Percentiles rank a stretch among this genome's conserved stretches.
These are phyloP conservation scores for Cornus suecica DNA, from an alignment of 148 eudicot species.

Conservation along the genomic window DNA sequence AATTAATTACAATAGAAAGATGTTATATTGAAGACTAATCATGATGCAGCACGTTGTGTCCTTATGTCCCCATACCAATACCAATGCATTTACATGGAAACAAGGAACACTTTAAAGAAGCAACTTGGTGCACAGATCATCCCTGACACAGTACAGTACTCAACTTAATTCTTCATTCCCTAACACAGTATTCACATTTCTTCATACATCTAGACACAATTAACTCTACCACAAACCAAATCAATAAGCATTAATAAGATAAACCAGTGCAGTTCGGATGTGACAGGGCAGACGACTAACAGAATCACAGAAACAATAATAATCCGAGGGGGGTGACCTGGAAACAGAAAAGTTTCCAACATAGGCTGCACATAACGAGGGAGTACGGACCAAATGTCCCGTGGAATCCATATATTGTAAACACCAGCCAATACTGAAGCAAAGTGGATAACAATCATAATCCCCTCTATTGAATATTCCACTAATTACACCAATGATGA, in stretches of 20 bases:
- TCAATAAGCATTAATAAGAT: not conserved
- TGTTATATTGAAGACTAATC: not conserved
- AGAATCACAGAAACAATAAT: not conserved
- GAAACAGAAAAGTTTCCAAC: not conserved
- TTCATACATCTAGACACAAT: not conserved
- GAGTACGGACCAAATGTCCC: not conserved
- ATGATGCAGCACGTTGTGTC: not conserved
- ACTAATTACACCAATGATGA: not conserved
- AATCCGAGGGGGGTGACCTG: not conserved
- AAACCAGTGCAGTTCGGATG: not conserved
- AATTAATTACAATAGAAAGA: constrained; percentile 2
- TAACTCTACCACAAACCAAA: not conserved
- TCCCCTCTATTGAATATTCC: not conserved
- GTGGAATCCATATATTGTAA: not conserved
- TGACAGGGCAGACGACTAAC: not conserved
- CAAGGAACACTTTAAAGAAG: not conserved
- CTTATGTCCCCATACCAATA: not conserved
- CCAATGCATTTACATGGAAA: not conserved
- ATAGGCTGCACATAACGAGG: not conserved
- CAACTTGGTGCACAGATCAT: not conserved
- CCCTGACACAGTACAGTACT: no score
- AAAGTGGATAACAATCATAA: not conserved
- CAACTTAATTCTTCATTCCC: no score
- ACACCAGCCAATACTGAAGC: not conserved
- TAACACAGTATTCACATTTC: not conserved